Evolutionary conservation across 2,329 filamentous ascomycete species (phyloP), one percentile per base, ranked within the genome.

Genomic region (Lecanosticta acicola): DNA sequence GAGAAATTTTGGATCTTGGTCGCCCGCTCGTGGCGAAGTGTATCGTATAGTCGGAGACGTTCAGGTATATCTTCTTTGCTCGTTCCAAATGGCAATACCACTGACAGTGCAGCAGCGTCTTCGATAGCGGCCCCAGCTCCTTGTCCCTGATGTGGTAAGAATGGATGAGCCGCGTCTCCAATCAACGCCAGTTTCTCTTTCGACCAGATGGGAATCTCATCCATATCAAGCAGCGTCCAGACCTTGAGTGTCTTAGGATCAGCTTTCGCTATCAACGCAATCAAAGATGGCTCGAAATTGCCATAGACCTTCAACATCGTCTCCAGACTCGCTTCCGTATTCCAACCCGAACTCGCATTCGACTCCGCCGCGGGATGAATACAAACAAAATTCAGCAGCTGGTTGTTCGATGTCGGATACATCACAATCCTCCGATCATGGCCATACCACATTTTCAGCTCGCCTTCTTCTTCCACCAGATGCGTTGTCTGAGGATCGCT

Each of bases 141-240:
- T 58, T 83, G 79, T 0, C 75, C 80, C 63, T 80, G 78, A 49
- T 80, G 75, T 17, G 47, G 83, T 0, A 81, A 66, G 56, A 85
- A 84, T 0, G 83, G 81, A 59, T 87, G 83, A 0, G 80, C 83
- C 0, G 83, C 80, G 58, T 86, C 83, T 0, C 83, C 83, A 0
- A 86, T 62, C 0, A 85, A 61, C 1, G 73, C 79, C 14, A 84
- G 59, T 3, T 68, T 71, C 0, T 65, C 75, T 2, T 75, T 71
- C 0, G 70, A 67, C 76, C 80, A 86, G 0, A 65, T 70, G 0
- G 74, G 71, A 13, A 85, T 61, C 1, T 71, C 65, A 3, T 77
- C 72, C 77, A 84, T 83, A 51, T 86, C 83, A 3, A 81, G 59
- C 1, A 84, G 62, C 17, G 71, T 73, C 79, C 79, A 84, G 0